Conservation (phyloP, 1,284 basidiomycete genomes). For the Irpex sp. region DNA sequence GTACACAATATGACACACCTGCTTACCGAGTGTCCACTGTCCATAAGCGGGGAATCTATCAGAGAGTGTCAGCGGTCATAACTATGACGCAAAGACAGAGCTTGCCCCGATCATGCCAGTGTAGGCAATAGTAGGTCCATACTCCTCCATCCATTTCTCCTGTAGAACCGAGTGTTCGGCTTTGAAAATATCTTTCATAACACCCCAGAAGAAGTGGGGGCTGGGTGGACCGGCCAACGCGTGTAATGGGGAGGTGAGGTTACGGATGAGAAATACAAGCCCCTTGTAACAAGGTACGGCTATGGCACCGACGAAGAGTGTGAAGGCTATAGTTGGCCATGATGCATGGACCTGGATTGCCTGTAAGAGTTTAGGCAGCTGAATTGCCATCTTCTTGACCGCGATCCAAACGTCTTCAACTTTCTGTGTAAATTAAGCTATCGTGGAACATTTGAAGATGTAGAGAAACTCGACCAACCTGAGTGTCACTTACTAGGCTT, state of each 20-base stretch:
- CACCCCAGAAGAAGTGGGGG: constrained; percentile 50
- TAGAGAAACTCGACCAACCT: too few relatives aligned
- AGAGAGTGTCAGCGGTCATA: neutral
- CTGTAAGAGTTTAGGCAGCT: neutral
- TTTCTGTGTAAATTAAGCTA: too few relatives aligned
- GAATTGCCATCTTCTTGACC: neutral
- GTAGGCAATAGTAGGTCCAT: constrained; percentile 38
- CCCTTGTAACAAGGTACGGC: neutral
- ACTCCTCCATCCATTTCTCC: constrained; percentile 52
- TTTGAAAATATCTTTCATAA: constrained; percentile 40
- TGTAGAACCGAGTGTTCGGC: constrained; percentile 38
- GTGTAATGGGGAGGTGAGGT: constrained; percentile 37
- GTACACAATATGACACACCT: too few relatives aligned
- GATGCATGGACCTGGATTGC: neutral
- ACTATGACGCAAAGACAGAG: neutral
- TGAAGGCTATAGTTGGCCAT: neutral
- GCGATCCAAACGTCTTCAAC: neutral
- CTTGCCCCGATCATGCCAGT: constrained; percentile 2
- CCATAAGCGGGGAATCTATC: constrained; percentile 3
- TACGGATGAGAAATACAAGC: neutral
- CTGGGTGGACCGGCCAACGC: constrained; percentile 48
- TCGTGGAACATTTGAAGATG: too few relatives aligned
- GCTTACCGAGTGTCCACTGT: constrained; percentile 2
- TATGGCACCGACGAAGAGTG: neutral
- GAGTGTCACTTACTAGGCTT: too few relatives aligned